A percentile compares a stretch with the other conserved stretches of the same genome.
These are phyloP conservation scores for Rhizophagus prolifer DNA, from an alignment of 192 early-diverging fungal species.

Conservation along the genomic window DNA sequence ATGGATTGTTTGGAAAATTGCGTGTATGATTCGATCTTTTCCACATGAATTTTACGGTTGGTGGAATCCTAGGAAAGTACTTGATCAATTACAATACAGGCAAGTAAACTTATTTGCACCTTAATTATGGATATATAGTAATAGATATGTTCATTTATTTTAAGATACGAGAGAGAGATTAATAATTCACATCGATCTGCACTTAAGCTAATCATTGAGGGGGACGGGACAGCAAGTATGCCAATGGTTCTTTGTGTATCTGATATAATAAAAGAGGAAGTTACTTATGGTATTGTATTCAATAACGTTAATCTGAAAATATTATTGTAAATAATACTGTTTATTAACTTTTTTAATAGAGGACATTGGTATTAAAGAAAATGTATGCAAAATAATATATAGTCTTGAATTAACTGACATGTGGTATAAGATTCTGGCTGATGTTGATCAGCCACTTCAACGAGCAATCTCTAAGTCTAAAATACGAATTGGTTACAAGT, in stretches of 20 bases:
- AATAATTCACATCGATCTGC: conserved; percentile 56
- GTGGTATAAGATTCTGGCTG: conserved; percentile 61
- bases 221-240: conserved; percentile 47
- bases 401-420: conserved; percentile 61
- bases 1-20: conserved; percentile 73
- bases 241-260: conserved; percentile 63
- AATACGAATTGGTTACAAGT: conserved; percentile 57
- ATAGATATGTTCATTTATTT: not conserved
- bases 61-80: conserved; percentile 49
- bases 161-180: conserved; percentile 66
- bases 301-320: not conserved
- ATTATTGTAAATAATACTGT: not conserved
- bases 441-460: conserved; percentile 48
- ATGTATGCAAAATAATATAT: conserved; percentile 1
- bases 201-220: conserved; percentile 61
- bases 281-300: not conserved
- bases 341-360: not conserved
- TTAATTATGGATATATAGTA: not conserved
- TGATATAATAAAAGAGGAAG: conserved; percentile 36
- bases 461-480: conserved; percentile 35
- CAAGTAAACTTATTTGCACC: conserved; percentile 15
- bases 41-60: conserved; percentile 33
- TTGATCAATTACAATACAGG: conserved; percentile 51
- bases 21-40: conserved; percentile 52
- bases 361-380: not conserved